phyloP scores from a whole-genome alignment of 768 basidiomycete genomes.

The Pleurotus eryngii region DNA sequence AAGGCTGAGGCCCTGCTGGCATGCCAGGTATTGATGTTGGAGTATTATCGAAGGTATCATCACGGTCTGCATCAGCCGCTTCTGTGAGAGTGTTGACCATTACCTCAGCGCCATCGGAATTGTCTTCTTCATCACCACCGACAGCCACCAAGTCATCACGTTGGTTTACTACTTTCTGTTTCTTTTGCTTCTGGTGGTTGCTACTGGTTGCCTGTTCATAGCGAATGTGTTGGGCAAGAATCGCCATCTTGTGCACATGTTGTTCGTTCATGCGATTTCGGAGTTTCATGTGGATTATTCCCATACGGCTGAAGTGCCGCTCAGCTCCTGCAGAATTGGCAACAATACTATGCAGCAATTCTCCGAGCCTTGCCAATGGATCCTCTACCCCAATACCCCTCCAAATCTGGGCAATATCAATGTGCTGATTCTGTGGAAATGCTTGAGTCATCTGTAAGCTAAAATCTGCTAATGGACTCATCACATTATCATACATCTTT shows the following conservation, averaged over 20 bases:
- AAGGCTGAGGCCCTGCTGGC: no score
- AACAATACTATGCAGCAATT: constrained; percentile 20
- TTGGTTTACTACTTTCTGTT: no score
- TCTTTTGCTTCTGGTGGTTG: no score
- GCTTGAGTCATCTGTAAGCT: background rate
- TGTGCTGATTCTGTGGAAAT: background rate
- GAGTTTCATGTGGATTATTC: constrained; percentile 23
- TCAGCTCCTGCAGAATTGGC: constrained; percentile 26
- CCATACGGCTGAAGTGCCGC: constrained; percentile 23
- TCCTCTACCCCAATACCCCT: background rate
- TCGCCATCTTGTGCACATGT: constrained; percentile 15
- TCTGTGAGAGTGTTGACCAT: no score
- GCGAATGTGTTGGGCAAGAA: constrained; percentile 4
- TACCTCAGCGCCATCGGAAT: no score
- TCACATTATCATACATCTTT: constrained; percentile 9
- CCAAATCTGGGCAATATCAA: constrained; percentile 8
- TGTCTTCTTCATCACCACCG: no score
- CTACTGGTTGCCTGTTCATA: no score
- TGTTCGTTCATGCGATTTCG: constrained; percentile 17
- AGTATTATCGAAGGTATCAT: no score
- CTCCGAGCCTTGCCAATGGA: constrained; percentile 19
- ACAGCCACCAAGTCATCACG: no score
- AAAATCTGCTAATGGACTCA: constrained; percentile 1
- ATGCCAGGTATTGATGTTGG: no score
- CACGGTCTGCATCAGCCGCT: no score